phyloP scores from a whole-genome alignment of 768 basidiomycete species.

The Suillus subaureus region DNA sequence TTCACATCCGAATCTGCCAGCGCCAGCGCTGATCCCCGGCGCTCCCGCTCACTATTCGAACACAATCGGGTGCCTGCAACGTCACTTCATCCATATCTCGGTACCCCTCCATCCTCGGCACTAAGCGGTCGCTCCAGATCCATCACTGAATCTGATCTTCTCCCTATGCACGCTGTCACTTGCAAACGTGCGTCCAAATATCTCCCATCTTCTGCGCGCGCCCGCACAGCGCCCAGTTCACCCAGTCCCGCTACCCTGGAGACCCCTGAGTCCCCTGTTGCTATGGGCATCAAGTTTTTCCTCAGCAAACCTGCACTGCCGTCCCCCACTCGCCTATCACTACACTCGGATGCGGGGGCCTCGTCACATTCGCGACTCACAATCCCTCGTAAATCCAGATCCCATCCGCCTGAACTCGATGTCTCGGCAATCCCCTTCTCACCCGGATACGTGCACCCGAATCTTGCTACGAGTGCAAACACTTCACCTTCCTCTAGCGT shows the following conservation, averaged over 20 bases:
- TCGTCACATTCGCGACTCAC: constrained; percentile 11
- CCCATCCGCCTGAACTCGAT: constrained; percentile 21
- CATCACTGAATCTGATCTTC: constrained; percentile 22
- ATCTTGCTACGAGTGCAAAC: constrained; percentile 16
- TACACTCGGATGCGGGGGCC: constrained; percentile 19
- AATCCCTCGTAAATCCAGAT: constrained; percentile 24
- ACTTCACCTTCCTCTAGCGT: background rate
- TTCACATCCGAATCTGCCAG: constrained; percentile 26
- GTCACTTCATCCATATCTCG: constrained; percentile 8
- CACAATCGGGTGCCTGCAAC: constrained; percentile 12
- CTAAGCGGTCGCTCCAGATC: constrained; percentile 18
- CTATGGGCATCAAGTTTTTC: constrained; percentile 37
- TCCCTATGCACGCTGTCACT: constrained; percentile 9
- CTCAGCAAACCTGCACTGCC: constrained; percentile 34
- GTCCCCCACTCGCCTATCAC: constrained; percentile 25
- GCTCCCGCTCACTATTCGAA: constrained; percentile 19
- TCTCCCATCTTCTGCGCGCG: constrained; percentile 14
- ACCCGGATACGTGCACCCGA: constrained; percentile 17
- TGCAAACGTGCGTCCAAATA: background rate
- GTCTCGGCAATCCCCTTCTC: constrained; percentile 17
- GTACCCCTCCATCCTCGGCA: constrained; percentile 16
- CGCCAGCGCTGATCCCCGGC: constrained; percentile 12
- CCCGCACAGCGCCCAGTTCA: constrained; percentile 21
- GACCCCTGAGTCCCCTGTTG: constrained; percentile 16
- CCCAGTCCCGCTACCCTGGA: constrained; percentile 4